Conservation (phyloP, 2,329 filamentous ascomycete species). For the Dryadomyces quercivorus region DNA sequence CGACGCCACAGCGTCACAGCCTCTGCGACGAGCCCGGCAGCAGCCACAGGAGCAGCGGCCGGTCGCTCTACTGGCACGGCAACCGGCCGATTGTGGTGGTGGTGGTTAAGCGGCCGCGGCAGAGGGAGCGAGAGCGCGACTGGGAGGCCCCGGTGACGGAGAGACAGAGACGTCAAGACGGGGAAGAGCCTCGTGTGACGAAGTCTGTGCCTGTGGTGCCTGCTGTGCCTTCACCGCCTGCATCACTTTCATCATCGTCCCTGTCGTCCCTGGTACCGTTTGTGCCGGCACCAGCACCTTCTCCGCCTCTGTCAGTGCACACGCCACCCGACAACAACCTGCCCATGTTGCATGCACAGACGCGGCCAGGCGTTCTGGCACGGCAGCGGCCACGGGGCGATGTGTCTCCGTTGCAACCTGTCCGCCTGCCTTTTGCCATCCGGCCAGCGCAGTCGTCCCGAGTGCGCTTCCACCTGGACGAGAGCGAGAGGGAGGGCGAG, state of each 20-base stretch:
- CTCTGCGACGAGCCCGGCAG: not conserved
- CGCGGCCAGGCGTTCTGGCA: not conserved
- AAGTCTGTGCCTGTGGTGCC: too few relatives aligned
- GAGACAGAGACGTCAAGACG: not conserved
- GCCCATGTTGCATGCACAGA: not conserved
- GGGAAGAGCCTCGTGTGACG: not conserved
- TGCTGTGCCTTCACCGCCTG: not conserved
- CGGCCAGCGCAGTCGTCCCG: not conserved
- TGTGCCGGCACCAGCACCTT: not conserved
- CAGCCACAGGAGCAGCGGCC: not conserved
- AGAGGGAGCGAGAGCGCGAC: too few relatives aligned
- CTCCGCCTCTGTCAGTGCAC: not conserved
- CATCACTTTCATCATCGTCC: not conserved
- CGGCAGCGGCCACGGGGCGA: not conserved
- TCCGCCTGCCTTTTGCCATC: not conserved
- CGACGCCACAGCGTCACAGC: not conserved
- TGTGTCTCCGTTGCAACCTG: not conserved
- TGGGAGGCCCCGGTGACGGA: too few relatives aligned
- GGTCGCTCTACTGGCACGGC: not conserved
- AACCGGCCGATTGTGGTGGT: not conserved
- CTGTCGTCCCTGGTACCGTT: not conserved
- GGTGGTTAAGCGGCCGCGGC: not conserved
- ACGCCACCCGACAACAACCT: not conserved
- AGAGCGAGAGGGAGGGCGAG: not conserved
- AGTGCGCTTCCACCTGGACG: not conserved